Conservation (phyloP, 768 basidiomycete species). For the Jaapia argillacea region DNA sequence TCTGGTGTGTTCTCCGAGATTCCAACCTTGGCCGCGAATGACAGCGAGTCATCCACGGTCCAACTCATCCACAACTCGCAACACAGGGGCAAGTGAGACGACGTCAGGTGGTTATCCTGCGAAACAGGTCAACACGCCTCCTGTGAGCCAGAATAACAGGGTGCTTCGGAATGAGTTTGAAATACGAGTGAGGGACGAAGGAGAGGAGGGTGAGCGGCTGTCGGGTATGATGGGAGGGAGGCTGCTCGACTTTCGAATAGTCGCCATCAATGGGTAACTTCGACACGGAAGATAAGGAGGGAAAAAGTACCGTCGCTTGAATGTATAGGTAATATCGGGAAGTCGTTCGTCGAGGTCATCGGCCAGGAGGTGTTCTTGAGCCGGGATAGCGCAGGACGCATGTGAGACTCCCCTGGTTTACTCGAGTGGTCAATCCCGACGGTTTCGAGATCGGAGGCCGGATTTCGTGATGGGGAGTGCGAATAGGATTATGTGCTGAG, state of each 20-base stretch:
- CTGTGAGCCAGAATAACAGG: constrained; percentile 60
- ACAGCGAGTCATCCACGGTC: constrained; percentile 72
- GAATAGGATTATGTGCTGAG: too few species aligned
- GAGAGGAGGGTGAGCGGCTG: constrained; percentile 45
- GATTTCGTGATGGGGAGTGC: too few species aligned
- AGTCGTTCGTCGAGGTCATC: constrained; percentile 59
- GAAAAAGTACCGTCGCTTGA: constrained; percentile 62
- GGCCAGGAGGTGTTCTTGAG: constrained; percentile 55
- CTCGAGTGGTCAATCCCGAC: too few species aligned
- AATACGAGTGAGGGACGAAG: constrained; percentile 52
- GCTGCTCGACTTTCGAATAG: too few species aligned
- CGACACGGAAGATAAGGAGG: too few species aligned
- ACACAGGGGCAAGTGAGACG: constrained; percentile 36
- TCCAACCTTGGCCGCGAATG: constrained; percentile 57
- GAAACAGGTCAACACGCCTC: constrained; percentile 51
- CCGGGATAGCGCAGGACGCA: too few species aligned
- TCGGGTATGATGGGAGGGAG: constrained; percentile 53
- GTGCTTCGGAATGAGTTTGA: constrained; percentile 58
- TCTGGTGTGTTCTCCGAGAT: too few species aligned
- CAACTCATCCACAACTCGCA: constrained; percentile 63
- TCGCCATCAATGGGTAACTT: too few species aligned
- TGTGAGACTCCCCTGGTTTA: too few species aligned
- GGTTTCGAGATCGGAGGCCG: too few species aligned
- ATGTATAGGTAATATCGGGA: constrained; percentile 52
- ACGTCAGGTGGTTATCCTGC: constrained; percentile 46